These are phyloP conservation scores for Pichia sp. DNA, from an alignment of 1,139 yeast genomes.

Conservation along the genomic window DNA sequence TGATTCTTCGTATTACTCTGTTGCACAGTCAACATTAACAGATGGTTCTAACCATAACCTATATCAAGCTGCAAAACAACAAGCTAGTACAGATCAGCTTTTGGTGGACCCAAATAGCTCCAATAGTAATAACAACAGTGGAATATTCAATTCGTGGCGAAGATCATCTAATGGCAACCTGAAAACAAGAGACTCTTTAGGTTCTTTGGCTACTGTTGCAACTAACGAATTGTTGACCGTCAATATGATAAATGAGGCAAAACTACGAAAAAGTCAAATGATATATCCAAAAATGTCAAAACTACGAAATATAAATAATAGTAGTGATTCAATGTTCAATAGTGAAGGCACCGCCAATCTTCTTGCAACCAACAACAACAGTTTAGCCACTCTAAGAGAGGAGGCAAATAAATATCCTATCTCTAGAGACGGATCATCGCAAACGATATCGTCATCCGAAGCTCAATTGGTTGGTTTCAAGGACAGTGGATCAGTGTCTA, in stretches of 20 bases:
- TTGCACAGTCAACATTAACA: conserved; percentile 19
- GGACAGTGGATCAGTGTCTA: conserved; percentile 31
- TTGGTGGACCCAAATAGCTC: background rate
- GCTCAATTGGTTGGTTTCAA: conserved; percentile 54
- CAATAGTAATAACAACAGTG: conserved; percentile 2
- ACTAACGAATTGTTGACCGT: conserved; percentile 82
- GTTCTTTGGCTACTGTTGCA: conserved; percentile 78
- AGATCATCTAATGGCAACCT: conserved; percentile 34
- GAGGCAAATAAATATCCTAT: conserved; percentile 4
- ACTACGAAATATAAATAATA: conserved; percentile 3
- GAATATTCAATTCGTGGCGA: conserved; percentile 63
- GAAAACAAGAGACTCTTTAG: conserved; percentile 57
- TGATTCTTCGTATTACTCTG: conserved; percentile 30
- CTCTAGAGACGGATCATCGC: conserved; percentile 15
- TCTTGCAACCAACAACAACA: background rate
- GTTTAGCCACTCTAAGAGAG: conserved; percentile 17
- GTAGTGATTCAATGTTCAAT: conserved; percentile 11
- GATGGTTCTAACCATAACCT: conserved; percentile 20
- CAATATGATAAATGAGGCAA: conserved; percentile 57
- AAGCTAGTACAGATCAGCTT: conserved; percentile 13
- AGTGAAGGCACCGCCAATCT: background rate
- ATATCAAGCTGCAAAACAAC: conserved; percentile 16
- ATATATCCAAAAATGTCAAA: conserved; percentile 18
- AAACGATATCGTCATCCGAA: conserved; percentile 11
- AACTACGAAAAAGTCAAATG: conserved; percentile 34